A percentile compares a stretch with the other conserved stretches of the same genome.
phyloP scores from a whole-genome alignment of 148 eudicot species.

The Camellia sinensis region DNA sequence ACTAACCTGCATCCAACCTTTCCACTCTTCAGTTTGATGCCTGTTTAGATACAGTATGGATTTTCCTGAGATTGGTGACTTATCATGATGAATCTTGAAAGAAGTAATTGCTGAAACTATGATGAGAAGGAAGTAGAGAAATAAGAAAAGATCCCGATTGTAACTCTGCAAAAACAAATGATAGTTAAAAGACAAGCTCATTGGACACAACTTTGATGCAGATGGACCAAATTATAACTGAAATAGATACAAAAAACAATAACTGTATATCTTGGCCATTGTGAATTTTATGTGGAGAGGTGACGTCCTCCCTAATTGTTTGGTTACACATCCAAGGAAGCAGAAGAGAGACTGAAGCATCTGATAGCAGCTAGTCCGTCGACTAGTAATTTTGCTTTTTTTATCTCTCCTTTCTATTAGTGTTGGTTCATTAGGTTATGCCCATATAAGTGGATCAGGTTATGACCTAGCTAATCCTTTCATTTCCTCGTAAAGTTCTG shows the following conservation, averaged over 20 bases:
- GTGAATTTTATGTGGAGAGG: neutral
- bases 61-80: conserved; percentile 75
- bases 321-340: neutral
- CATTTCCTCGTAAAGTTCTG: neutral
- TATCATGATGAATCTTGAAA: conserved; percentile 81
- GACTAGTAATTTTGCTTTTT: neutral
- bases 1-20: conserved; percentile 99
- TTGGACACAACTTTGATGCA: neutral
- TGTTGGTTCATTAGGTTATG: neutral
- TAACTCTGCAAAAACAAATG: conserved; percentile 62
- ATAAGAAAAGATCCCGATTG: conserved; percentile 88
- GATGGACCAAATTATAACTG: neutral
- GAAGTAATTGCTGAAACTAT: conserved; percentile 78
- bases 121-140: conserved; percentile 84
- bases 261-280: neutral
- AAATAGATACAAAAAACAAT: neutral
- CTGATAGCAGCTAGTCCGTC: neutral
- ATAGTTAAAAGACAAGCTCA: neutral
- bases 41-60: conserved; percentile 79
- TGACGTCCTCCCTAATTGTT: neutral
- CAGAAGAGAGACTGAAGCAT: conserved; percentile 1
- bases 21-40: conserved; percentile 99
- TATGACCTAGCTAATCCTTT: neutral
- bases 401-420: neutral
- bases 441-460: neutral